Base-by-base conservation (phyloP, 768 basidiomycete genomes). In the Termitomyces bulborhizus region DNA sequence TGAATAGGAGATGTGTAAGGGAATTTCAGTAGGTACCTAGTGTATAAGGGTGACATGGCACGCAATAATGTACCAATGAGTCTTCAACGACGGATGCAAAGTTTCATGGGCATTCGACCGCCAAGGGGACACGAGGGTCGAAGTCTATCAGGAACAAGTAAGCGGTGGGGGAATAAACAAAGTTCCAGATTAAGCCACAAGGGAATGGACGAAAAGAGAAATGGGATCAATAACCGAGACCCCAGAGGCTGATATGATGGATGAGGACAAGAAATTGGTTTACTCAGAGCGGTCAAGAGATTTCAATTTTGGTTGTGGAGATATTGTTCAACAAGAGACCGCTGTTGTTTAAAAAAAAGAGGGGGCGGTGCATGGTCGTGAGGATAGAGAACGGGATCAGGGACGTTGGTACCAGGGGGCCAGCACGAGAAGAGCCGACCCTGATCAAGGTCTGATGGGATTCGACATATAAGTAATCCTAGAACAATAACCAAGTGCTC, bases 131-230 rank as follows among this genome's bases (percentile, higher is more conserved):
- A 21, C 18, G 41, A 21, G 40, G 27, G 6, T 32, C 40, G 42
- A 52, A 43, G 29, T 52, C 51, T 29, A 52, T 52, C 13, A 43
- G 42, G 70, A 51, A 70, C 71, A 6, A 53, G 50, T 42, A 27
- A 36, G 21, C 44, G n/a, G 24, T 31, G 32, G 40, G 51, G 36
- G 51, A 36, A 61, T 41, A 61, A 61, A 58, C 60, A 56, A 61
- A 54, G 54, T 56, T 16, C 60, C 57, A 24, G 54, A 61, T 58
- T 49, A 6, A 52, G 41, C 42, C 16, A 61, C 48, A 61, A 61
- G 26, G 60, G 47, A 54, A 50, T 57, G 47, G 51, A 53, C 60
- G 52, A 58, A 61, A 56, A 53, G 48, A 52, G 60, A 45, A 56
- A 56, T 18, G 40, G 21, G 29, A 16, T 24, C n/a, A 27, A 18